These are phyloP conservation scores for Leccinum truebloodii DNA, from an alignment of 768 basidiomycete genomes.

Conservation along the genomic window DNA sequence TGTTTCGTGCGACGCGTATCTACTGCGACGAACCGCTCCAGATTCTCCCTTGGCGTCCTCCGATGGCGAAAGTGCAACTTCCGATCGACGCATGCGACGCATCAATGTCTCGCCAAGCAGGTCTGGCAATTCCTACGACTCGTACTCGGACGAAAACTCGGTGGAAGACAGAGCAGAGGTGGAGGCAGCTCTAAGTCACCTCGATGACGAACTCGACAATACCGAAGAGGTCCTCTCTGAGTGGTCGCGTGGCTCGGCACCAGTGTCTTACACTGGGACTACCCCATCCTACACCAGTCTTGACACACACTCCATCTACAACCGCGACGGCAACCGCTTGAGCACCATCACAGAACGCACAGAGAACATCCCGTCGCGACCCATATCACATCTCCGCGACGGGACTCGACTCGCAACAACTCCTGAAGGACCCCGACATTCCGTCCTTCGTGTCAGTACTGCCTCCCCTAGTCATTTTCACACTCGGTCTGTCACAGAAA, in stretches of 20 bases:
- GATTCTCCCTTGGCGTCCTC: constrained; percentile 51
- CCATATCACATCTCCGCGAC: constrained; percentile 45
- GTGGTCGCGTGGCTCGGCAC: constrained; percentile 56
- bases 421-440: constrained; percentile 49
- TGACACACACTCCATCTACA: constrained; percentile 38
- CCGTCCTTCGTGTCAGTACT: constrained; percentile 41
- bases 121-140: constrained; percentile 42
- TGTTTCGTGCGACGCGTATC: neutral
- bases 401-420: constrained; percentile 37
- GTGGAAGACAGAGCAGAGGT: constrained; percentile 54
- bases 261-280: constrained; percentile 33
- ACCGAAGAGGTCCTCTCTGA: constrained; percentile 65
- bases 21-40: constrained; percentile 22
- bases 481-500: constrained; percentile 59
- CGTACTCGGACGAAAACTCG: constrained; percentile 59
- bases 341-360: constrained; percentile 81
- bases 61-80: constrained; percentile 46
- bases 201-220: constrained; percentile 68
- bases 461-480: constrained; percentile 45
- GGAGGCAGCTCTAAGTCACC: constrained; percentile 61
- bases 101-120: constrained; percentile 55
- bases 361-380: constrained; percentile 65
- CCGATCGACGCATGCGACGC: constrained; percentile 51
- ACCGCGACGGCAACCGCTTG: constrained; percentile 50
- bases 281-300: constrained; percentile 38